Conservation (phyloP, 306 rosid species). For the Luffa aegyptiaca region DNA sequence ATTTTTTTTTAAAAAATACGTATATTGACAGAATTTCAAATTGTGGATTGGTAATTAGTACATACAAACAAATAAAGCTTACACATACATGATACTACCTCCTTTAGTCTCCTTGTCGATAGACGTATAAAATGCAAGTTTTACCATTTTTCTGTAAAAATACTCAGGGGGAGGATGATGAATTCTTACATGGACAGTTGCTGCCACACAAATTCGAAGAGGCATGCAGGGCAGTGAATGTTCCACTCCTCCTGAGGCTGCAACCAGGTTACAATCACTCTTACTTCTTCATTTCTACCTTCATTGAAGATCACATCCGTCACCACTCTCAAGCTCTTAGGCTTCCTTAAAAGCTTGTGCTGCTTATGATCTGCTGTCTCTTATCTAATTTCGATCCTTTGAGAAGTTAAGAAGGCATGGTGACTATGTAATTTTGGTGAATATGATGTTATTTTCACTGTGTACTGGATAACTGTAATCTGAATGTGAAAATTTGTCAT, state of each 20-base stretch:
- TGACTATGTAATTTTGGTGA: neutral
- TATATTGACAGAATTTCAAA: neutral
- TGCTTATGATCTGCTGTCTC: slow-evolving; percentile 14
- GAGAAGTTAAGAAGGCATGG: neutral
- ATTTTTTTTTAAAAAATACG: no score
- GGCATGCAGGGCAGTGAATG: slow-evolving; percentile 62
- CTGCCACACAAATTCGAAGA: slow-evolving; percentile 69
- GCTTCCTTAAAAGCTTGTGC: slow-evolving; percentile 11
- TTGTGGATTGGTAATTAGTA: neutral
- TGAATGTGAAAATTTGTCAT: neutral
- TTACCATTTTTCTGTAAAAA: neutral
- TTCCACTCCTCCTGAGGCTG: slow-evolving; percentile 51
- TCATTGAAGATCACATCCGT: slow-evolving; percentile 82
- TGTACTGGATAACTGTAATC: neutral
- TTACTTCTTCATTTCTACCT: slow-evolving; percentile 67
- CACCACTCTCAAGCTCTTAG: slow-evolving; percentile 92
- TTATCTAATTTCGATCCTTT: neutral
- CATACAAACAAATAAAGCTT: neutral
- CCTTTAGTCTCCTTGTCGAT: neutral
- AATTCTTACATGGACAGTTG: slow-evolving; percentile 61
- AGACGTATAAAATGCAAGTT: neutral
- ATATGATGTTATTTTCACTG: neutral
- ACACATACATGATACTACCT: neutral
- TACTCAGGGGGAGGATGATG: slow-evolving; percentile 74
- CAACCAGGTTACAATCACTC: slow-evolving; percentile 90